Evolutionary conservation across 2,329 filamentous ascomycete genomes (phyloP).

Genomic region (Aspergillus sp.): DNA sequence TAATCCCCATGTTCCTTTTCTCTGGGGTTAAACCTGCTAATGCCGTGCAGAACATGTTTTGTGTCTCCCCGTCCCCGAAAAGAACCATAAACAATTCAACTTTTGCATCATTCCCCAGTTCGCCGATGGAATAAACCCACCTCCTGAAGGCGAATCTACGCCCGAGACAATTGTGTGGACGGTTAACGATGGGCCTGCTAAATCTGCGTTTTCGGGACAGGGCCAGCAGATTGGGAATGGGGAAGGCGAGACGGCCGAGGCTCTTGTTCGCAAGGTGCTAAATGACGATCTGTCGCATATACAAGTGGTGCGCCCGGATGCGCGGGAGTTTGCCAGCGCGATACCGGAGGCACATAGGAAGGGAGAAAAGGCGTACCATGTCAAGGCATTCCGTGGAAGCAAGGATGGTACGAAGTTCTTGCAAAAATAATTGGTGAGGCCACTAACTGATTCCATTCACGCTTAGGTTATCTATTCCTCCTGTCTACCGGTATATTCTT

Average conservation of each 20-base stretch:
- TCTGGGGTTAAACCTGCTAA: constrained; percentile 1
- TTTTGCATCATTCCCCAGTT: constrained; percentile 60
- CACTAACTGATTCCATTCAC: not conserved
- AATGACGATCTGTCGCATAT: constrained; percentile 49
- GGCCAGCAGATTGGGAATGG: constrained; percentile 46
- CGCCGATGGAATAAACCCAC: constrained; percentile 49
- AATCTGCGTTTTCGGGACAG: constrained; percentile 44
- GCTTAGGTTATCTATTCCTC: constrained; percentile 62
- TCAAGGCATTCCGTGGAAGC: constrained; percentile 63
- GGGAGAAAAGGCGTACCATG: constrained; percentile 62
- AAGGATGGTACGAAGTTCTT: constrained; percentile 56
- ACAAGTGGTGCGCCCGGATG: constrained; percentile 54
- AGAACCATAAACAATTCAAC: constrained; percentile 62
- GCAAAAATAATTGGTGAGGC: not conserved
- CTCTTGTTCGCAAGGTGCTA: constrained; percentile 45
- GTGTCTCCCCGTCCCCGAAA: constrained; percentile 64
- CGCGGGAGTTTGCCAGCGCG: constrained; percentile 60
- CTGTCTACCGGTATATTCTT: constrained; percentile 62
- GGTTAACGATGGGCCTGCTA: constrained; percentile 54
- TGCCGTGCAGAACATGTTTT: constrained; percentile 52
- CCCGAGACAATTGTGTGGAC: constrained; percentile 62
- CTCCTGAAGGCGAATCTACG: constrained; percentile 41
- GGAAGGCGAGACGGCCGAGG: constrained; percentile 48
- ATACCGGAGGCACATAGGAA: constrained; percentile 62
- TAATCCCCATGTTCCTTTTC: not conserved